Base-by-base conservation (phyloP, 176 grass and related monocot species). In the Aegilops speltoides region DNA sequence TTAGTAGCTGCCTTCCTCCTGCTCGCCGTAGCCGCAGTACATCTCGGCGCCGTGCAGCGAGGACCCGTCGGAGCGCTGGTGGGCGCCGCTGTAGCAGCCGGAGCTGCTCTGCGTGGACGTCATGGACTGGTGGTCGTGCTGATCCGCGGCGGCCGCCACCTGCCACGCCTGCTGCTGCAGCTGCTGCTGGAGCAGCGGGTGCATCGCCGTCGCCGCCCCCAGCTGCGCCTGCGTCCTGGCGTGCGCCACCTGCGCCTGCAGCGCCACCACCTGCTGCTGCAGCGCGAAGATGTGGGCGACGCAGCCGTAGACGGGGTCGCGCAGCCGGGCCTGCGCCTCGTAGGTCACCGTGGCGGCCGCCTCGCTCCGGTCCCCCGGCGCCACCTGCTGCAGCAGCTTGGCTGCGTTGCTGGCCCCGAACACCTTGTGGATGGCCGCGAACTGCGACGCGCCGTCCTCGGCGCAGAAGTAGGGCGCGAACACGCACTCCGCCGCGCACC, bases 321-420 rank as follows among this genome's bases (percentile, higher is more conserved):
- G 93, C 10, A 95, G 86, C 52, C 96, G 57, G 5, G 96, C 93
- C 84, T 95, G 96, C 34, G 93, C 96, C 84, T 98, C 96, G 77
- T 95, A 98, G 67, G 96, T 89, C 46, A 98, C 89, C 20, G 91
- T 94, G 36, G 92, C 89, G 9, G 96, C 96, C 8, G 92, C 93
- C 93, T 98, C 96, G 77, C 93, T 85, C 22, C 93, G 91, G 81
- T 98, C 91, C 23, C 45, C 78, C 0, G 91, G 77, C 0, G 93
- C 38, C 69, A 98, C 88, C 78, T 92, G 93, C 90, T 91, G 87
- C 60, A 98, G 91, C 79, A 98, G 87, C 89, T 98, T 98, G n/a
- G 96, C 94, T 20, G 94, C 93, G 81, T 98, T 98, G 85, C 96
- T 98, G 26, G 96, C 96, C 24, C 96, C 96, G 71, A 98, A 98